A percentile compares a stretch with the other conserved stretches of the same genome.
These are phyloP conservation scores for Phialophora chinensis DNA, from an alignment of 2,329 filamentous ascomycete genomes.

Conservation along the genomic window DNA sequence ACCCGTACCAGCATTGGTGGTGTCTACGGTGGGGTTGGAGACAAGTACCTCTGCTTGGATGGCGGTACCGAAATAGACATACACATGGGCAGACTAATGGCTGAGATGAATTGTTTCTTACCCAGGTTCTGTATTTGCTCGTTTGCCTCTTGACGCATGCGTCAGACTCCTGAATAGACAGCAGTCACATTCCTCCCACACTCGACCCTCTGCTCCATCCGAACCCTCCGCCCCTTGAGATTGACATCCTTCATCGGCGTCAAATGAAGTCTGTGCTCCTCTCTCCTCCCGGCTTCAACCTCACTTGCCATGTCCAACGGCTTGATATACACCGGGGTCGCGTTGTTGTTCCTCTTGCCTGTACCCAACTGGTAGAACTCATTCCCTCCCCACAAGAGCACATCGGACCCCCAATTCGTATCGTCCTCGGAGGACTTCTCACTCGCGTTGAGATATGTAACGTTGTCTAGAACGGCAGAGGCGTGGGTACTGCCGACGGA, in stretches of 20 bases:
- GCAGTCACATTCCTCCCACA: conserved; percentile 83
- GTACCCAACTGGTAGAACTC: conserved; percentile 93
- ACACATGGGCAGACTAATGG: not conserved
- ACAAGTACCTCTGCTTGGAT: not conserved
- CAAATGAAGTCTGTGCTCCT: conserved; percentile 78
- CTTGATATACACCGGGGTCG: conserved; percentile 76
- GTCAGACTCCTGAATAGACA: conserved; percentile 72
- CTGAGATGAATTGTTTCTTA: conserved; percentile 5
- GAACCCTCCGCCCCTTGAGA: conserved; percentile 72
- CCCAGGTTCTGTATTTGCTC: not conserved
- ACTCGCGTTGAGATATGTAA: conserved; percentile 67
- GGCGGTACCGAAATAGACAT: not conserved
- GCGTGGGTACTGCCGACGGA: conserved; percentile 81
- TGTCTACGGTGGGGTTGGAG: not conserved
- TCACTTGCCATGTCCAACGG: conserved; percentile 72
- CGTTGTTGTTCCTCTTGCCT: conserved; percentile 81
- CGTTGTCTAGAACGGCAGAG: conserved; percentile 82
- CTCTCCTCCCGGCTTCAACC: conserved; percentile 65
- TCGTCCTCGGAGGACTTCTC: conserved; percentile 65
- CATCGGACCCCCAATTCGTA: conserved; percentile 86
- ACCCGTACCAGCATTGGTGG: not conserved
- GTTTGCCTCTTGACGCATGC: not conserved
- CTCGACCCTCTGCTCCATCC: conserved; percentile 83
- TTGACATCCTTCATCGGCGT: conserved; percentile 75
- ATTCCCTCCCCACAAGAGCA: conserved; percentile 93